phyloP scores from a whole-genome alignment of 2,329 filamentous ascomycete species.

The Pochonia chlamydosporia region DNA sequence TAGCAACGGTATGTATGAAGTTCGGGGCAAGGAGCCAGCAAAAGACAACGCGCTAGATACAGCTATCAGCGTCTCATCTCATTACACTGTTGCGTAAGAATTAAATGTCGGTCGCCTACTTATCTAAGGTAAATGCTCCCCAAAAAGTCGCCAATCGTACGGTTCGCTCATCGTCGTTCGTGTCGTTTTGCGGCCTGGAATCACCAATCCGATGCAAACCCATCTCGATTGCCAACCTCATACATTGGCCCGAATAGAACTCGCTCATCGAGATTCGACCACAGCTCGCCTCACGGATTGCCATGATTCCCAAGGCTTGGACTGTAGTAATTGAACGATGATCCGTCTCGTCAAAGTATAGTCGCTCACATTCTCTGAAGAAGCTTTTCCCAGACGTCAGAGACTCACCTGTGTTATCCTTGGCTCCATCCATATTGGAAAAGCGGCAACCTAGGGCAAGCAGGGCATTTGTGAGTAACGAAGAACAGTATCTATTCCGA shows the following conservation, averaged over 20 bases:
- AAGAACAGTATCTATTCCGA: slow-evolving; percentile 57
- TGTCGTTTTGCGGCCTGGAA: slow-evolving; percentile 21
- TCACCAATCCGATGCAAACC: slow-evolving; percentile 49
- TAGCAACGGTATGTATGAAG: slow-evolving; percentile 47
- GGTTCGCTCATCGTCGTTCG: slow-evolving; percentile 46
- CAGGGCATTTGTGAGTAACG: slow-evolving; percentile 59
- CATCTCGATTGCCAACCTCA: slow-evolving; percentile 65
- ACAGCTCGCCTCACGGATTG: slow-evolving; percentile 65
- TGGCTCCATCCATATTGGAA: slow-evolving; percentile 56
- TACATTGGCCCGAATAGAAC: slow-evolving; percentile 64
- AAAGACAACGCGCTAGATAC: slow-evolving; percentile 55
- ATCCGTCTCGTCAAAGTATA: slow-evolving; percentile 51
- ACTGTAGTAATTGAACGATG: slow-evolving; percentile 62
- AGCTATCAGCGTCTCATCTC: not conserved
- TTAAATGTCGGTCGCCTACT: slow-evolving; percentile 36
- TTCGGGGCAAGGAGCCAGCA: slow-evolving; percentile 53
- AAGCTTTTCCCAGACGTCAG: slow-evolving; percentile 66
- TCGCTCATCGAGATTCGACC: slow-evolving; percentile 66
- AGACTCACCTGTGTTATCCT: slow-evolving; percentile 52
- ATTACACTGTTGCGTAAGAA: slow-evolving; percentile 9
- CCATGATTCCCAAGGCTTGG: slow-evolving; percentile 70
- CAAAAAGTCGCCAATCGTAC: slow-evolving; percentile 55
- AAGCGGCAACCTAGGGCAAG: slow-evolving; percentile 62
- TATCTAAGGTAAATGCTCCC: slow-evolving; percentile 56
- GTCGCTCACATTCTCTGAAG: slow-evolving; percentile 59